phyloP scores from a whole-genome alignment of 345 rosid species.

The Melastoma malabathricum region DNA sequence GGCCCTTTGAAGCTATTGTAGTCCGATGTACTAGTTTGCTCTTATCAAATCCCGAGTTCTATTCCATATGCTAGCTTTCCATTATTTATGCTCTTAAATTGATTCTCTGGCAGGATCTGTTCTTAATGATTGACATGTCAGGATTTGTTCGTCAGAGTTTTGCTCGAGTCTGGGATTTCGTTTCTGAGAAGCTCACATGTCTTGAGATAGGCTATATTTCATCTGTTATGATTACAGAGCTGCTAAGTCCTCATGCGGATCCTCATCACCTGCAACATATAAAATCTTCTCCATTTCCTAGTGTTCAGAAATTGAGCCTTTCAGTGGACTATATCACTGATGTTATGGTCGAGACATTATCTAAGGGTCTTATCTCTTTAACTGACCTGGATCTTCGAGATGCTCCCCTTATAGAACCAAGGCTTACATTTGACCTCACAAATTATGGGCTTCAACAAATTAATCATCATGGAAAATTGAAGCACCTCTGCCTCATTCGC shows the following conservation, averaged over 20 bases:
- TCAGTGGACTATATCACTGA: conserved; percentile 74
- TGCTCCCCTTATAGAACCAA: conserved; percentile 62
- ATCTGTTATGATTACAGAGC: conserved; percentile 62
- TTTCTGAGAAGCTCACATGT: conserved; percentile 59
- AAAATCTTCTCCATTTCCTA: conserved; percentile 36
- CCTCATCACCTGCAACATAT: conserved; percentile 17
- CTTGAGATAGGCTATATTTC: conserved; percentile 81
- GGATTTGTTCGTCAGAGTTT: conserved; percentile 51
- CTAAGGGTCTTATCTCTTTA: conserved; percentile 43
- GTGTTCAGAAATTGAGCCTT: conserved; percentile 57
- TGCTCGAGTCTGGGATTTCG: conserved; percentile 53
- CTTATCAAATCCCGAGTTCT: no score
- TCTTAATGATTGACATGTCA: conserved; percentile 72
- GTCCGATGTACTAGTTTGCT: neutral
- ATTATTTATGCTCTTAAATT: neutral
- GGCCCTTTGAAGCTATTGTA: no score
- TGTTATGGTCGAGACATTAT: conserved; percentile 55
- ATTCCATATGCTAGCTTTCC: neutral
- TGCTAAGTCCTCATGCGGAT: conserved; percentile 36
- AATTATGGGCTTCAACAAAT: conserved; percentile 76
- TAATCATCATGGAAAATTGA: conserved; percentile 58
- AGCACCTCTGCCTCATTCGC: conserved; percentile 68
- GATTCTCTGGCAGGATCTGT: conserved; percentile 33
- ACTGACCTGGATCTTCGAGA: conserved; percentile 85
- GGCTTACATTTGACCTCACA: conserved; percentile 57